Evolutionary conservation across 1,284 basidiomycete species (phyloP), one percentile per base, ranked within the genome.

Genomic region (Microbotryum saponariae): DNA sequence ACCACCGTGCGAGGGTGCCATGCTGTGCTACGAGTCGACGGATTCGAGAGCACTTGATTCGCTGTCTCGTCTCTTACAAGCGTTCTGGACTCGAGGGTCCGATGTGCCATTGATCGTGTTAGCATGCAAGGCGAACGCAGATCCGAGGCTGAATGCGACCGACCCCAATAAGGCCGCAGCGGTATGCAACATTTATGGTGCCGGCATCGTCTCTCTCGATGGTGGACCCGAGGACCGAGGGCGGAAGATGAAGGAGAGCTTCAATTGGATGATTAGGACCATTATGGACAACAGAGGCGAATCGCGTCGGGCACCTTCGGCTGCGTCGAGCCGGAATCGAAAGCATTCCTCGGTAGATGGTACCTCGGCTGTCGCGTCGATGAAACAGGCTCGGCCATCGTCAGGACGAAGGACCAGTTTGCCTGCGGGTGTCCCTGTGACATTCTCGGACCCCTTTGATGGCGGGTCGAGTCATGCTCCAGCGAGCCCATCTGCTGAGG

Each of bases 1-100:
- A 21, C 73, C 72, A 12, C 54, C 57, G 9, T 63, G 70, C 23
- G 73, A 74, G 44, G 73, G 68, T 0, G 68, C 67, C 2, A 70
- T 74, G 62, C 57, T 74, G 7, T 74, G 73, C 54, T 74, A 72
- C 61, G 73, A 73, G 55, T 64, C 73, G 23, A 68, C 67, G 10
- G 66, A 73, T 59, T 61, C 68, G 1, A 23, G 58, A 14, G 69
- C 72, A 1, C 52, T 72, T 2, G 55, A 60, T 4, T 37, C 62
- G 1, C 65, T 74, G 23, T 52, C 62, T 4, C 54, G 50, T 4
- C 64, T 73, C 16, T 67, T 74, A 6, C 59, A 70, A 29, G 68
- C 68, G 6, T 73, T 73, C 59, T 74, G 73, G 72, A 71, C 66
- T 8, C 60, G 72, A 18, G 73, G 73, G 5, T 64, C 65, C 8